Evolutionary conservation across 768 basidiomycete species (phyloP).

Genomic region (Lyophyllum semitale): DNA sequence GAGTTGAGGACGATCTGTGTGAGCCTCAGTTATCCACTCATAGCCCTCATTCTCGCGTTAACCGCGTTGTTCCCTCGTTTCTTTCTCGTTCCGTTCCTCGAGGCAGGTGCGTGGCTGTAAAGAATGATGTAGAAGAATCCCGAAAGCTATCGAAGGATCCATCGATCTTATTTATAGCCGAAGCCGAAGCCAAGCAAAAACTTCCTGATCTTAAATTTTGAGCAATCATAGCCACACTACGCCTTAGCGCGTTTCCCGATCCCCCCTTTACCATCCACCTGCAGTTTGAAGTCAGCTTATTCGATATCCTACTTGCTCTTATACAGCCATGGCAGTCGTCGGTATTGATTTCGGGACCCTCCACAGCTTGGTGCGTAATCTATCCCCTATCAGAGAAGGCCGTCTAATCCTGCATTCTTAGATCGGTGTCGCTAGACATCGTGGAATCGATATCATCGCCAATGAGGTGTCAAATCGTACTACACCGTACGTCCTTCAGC

Average conservation of each 20-base stretch:
- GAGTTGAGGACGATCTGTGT: too few relatives aligned
- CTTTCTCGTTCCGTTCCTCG: not conserved
- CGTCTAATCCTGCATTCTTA: conserved; percentile 29
- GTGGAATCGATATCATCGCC: conserved; percentile 97
- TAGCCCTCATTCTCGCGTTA: too few relatives aligned
- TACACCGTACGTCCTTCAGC: conserved; percentile 73
- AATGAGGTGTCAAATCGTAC: conserved; percentile 98
- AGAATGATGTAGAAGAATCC: conserved; percentile 24
- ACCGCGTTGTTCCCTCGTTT: too few relatives aligned
- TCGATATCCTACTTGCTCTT: conserved; percentile 19
- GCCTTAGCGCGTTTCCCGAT: conserved; percentile 6
- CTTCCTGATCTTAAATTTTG: conserved; percentile 22
- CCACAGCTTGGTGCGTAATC: conserved; percentile 72
- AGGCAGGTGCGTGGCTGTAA: not conserved
- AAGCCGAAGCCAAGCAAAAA: conserved; percentile 21
- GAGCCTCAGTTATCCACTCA: too few relatives aligned
- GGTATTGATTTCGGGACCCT: conserved; percentile 93
- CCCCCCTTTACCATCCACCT: conserved; percentile 5
- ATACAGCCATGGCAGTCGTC: conserved; percentile 79
- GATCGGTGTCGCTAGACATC: conserved; percentile 95
- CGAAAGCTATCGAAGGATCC: conserved; percentile 24
- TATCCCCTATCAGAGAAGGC: conserved; percentile 8
- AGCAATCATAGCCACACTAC: not conserved
- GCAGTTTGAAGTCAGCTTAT: conserved; percentile 8
- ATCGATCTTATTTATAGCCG: conserved; percentile 20